These are phyloP conservation scores for Prunus kanzakura DNA, from an alignment of 306 rosid species.

Conservation along the genomic window DNA sequence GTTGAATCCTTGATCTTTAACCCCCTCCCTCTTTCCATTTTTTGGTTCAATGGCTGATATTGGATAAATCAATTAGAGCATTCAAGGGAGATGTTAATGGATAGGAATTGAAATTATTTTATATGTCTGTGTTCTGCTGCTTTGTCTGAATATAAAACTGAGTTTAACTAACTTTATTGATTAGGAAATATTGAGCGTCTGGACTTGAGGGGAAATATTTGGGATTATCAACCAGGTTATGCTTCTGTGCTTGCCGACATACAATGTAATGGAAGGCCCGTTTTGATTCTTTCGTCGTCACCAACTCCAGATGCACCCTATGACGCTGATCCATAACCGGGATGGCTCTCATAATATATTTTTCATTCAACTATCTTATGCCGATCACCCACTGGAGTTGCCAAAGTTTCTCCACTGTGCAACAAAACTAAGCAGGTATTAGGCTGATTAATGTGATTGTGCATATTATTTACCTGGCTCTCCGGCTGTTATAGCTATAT, in stretches of 20 bases:
- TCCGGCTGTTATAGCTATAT: not conserved
- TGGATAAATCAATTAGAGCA: not conserved
- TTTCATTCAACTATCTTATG: not conserved
- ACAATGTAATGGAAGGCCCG: slow-evolving; percentile 36
- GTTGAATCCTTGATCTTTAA: not conserved
- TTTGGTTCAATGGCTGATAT: not conserved
- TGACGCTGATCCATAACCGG: slow-evolving; percentile 73
- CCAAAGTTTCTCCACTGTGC: not conserved
- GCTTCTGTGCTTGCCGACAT: slow-evolving; percentile 38
- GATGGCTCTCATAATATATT: not conserved
- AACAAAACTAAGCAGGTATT: slow-evolving; percentile 3
- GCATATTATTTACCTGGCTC: slow-evolving; percentile 1
- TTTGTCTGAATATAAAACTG: not conserved
- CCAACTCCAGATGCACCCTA: slow-evolving; percentile 34
- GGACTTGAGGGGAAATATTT: slow-evolving; percentile 68
- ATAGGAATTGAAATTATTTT: not conserved
- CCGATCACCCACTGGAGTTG: not conserved
- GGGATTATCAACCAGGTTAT: slow-evolving; percentile 44
- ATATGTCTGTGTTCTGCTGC: not conserved
- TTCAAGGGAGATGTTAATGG: not conserved
- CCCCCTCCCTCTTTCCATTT: not conserved
- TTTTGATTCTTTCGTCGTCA: slow-evolving; percentile 41
- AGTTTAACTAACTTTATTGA: slow-evolving; percentile 11
- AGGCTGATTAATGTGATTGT: not conserved
- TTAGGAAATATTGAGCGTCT: slow-evolving; percentile 64